phyloP scores from a whole-genome alignment of 1,284 basidiomycete genomes.

The Cutaneotrichosporon cyanovorans region DNA sequence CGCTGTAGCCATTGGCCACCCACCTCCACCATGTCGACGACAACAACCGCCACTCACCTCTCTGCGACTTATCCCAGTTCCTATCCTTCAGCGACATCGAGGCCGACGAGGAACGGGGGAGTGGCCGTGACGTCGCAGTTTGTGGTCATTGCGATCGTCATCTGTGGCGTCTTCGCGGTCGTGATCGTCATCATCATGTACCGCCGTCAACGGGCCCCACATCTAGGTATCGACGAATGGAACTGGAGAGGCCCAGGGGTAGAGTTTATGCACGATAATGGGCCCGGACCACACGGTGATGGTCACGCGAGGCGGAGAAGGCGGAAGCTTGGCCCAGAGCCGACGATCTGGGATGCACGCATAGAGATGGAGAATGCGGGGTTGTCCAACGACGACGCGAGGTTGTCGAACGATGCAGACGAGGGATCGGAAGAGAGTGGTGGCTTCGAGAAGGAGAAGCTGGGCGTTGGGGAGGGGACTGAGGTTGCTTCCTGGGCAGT shows the following conservation, averaged over 20 bases:
- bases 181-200: slow-evolving; percentile 19
- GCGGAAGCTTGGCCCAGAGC: slow-evolving; percentile 7
- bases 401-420: background rate
- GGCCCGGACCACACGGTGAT: too few relatives aligned
- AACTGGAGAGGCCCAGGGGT: background rate
- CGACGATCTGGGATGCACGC: slow-evolving; percentile 9
- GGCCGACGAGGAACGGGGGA: background rate
- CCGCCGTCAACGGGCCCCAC: slow-evolving; percentile 11
- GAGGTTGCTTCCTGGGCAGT: background rate
- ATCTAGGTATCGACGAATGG: slow-evolving; percentile 4
- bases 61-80: too few relatives aligned
- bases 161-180: slow-evolving; percentile 20
- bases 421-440: slow-evolving; percentile 1
- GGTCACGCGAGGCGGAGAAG: background rate
- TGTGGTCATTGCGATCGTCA: slow-evolving; percentile 26
- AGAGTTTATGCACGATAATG: too few relatives aligned
- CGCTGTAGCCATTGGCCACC: background rate
- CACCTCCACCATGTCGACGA: background rate
- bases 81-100: too few relatives aligned
- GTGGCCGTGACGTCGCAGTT: slow-evolving; percentile 20
- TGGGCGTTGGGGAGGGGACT: background rate
- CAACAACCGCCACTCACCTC: too few relatives aligned
- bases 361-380: background rate
- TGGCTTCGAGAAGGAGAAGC: slow-evolving; percentile 1
- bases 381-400: too few relatives aligned